These are phyloP conservation scores for Fusarium napiforme DNA, from an alignment of 2,329 filamentous ascomycete genomes.

Conservation along the genomic window DNA sequence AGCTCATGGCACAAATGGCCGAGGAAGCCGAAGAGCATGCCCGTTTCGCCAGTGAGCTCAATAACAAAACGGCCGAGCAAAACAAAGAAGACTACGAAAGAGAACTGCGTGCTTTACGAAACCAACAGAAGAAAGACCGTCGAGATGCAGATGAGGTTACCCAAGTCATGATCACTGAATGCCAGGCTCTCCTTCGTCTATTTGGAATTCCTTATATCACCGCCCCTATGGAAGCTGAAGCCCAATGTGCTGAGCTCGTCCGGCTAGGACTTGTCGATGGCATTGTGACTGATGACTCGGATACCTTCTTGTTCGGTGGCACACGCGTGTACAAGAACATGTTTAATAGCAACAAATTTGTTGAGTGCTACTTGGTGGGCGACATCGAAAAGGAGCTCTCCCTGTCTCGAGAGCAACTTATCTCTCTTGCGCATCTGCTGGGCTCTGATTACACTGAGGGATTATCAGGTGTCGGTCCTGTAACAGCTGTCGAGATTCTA, in stretches of 20 bases:
- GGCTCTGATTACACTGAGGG: conserved; percentile 97
- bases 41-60: conserved; percentile 88
- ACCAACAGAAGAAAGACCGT: conserved; percentile 96
- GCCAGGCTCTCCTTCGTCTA: conserved; percentile 86
- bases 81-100: conserved; percentile 84
- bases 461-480: conserved; percentile 88
- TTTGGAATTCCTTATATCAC: conserved; percentile 98
- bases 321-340: conserved; percentile 99
- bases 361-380: conserved; percentile 88
- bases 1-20: conserved; percentile 85
- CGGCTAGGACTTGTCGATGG: conserved; percentile 89
- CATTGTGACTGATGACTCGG: conserved; percentile 96
- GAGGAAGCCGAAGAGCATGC: conserved; percentile 94
- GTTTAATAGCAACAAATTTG: conserved; percentile 98
- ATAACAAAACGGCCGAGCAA: conserved; percentile 75
- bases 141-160: conserved; percentile 97
- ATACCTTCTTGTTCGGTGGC: conserved; percentile 96
- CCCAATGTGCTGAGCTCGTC: conserved; percentile 94
- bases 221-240: conserved; percentile 98
- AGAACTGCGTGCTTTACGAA: conserved; percentile 86
- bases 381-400: conserved; percentile 93
- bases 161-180: conserved; percentile 94
- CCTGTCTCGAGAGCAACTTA: conserved; percentile 86
- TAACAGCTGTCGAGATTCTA: conserved; percentile 93
- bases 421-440: conserved; percentile 88